Conservation (phyloP, 2,329 filamentous ascomycete genomes). For the Aurifilum marmelostoma region DNA sequence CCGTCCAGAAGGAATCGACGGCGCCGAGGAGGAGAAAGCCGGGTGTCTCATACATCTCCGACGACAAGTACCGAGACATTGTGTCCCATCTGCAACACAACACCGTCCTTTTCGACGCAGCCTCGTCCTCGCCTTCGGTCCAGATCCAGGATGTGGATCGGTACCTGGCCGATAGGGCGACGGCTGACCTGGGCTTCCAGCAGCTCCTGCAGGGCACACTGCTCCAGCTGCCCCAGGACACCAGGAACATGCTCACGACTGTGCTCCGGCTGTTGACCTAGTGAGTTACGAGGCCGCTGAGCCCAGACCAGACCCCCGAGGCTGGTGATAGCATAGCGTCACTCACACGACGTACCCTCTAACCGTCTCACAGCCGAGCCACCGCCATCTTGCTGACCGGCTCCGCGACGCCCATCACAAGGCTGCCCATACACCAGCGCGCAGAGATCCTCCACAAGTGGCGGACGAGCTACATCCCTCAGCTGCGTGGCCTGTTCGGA, state of each 20-base stretch:
- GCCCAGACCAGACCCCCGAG: no score
- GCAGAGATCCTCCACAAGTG: slow-evolving; percentile 47
- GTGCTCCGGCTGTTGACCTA: slow-evolving; percentile 31
- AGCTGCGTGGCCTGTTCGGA: slow-evolving; percentile 49
- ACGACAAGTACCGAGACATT: slow-evolving; percentile 27
- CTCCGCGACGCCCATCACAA: slow-evolving; percentile 22
- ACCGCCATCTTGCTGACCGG: slow-evolving; percentile 24
- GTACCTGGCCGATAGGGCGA: slow-evolving; percentile 34
- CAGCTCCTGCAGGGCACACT: slow-evolving; percentile 32
- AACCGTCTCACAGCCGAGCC: slow-evolving; percentile 9
- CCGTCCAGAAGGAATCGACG: slow-evolving; percentile 29
- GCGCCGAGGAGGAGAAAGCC: slow-evolving; percentile 16
- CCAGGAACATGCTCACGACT: slow-evolving; percentile 24
- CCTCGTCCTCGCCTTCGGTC: neutral
- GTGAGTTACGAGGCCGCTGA: neutral
- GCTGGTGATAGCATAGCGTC: neutral
- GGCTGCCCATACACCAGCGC: slow-evolving; percentile 25
- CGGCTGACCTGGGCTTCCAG: slow-evolving; percentile 30
- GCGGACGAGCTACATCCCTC: slow-evolving; percentile 49
- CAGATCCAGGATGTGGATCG: slow-evolving; percentile 28
- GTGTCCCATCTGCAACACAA: slow-evolving; percentile 18
- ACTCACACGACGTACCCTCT: no score
- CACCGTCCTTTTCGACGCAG: slow-evolving; percentile 19
- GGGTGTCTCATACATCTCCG: slow-evolving; percentile 29
- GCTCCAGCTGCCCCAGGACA: slow-evolving; percentile 28